Conservation (phyloP, 805 yeast species). For the Sporopachydermia quercuum region DNA sequence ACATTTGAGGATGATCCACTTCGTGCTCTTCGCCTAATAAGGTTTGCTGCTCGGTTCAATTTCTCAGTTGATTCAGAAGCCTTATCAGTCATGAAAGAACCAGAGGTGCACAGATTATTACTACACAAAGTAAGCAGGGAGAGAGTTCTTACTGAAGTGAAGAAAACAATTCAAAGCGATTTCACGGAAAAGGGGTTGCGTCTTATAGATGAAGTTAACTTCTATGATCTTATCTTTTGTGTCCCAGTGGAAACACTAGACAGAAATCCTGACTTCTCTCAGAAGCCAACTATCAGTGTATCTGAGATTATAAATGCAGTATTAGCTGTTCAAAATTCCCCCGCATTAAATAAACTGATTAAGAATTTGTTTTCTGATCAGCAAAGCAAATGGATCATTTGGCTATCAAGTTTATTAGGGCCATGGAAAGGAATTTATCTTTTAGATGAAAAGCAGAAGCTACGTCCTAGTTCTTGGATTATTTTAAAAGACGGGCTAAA, state of each 20-base stretch:
- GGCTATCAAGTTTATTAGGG: constrained; percentile 34
- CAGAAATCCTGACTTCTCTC: constrained; percentile 8
- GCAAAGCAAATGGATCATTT: constrained; percentile 19
- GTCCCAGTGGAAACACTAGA: constrained; percentile 14
- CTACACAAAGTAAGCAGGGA: constrained; percentile 73
- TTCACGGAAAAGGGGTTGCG: constrained; percentile 51
- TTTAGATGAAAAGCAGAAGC: constrained; percentile 23
- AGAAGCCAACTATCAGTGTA: constrained; percentile 11
- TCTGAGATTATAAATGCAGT: constrained; percentile 7
- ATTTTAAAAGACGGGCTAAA: constrained; percentile 60
- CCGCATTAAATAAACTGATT: constrained; percentile 5
- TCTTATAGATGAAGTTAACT: constrained; percentile 36
- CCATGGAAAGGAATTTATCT: constrained; percentile 31
- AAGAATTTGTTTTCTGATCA: not conserved
- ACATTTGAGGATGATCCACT: constrained; percentile 93
- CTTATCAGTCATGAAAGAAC: constrained; percentile 43
- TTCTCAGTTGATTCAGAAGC: constrained; percentile 51
- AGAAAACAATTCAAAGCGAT: constrained; percentile 53
- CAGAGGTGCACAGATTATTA: constrained; percentile 42
- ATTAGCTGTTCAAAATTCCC: constrained; percentile 1
- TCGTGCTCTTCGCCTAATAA: constrained; percentile 66
- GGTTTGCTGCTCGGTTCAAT: constrained; percentile 72
- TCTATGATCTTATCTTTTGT: constrained; percentile 46
- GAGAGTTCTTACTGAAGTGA: constrained; percentile 75
- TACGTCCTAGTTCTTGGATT: constrained; percentile 27